Evolutionary conservation across 257 asterid species (phyloP).

Genomic region (Salvia rosmarinus): DNA sequence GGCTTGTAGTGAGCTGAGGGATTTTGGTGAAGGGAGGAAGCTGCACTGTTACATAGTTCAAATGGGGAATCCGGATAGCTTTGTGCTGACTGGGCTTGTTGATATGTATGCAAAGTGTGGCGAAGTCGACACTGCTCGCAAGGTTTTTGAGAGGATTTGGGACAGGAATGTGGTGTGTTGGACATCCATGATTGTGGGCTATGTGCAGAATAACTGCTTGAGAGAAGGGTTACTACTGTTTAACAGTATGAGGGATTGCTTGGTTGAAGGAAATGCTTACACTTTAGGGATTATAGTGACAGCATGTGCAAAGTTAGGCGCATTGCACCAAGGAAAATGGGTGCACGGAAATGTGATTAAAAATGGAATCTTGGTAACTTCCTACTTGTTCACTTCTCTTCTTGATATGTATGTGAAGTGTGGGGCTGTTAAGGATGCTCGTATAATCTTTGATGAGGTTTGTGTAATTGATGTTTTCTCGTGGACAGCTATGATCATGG

Average conservation of each 20-base stretch:
- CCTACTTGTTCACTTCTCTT: slow-evolving; percentile 50
- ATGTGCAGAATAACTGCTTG: slow-evolving; percentile 58
- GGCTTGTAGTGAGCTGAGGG: slow-evolving; percentile 60
- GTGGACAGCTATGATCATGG: slow-evolving; percentile 64
- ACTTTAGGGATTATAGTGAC: slow-evolving; percentile 56
- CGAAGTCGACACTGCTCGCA: slow-evolving; percentile 45
- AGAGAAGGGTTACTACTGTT: slow-evolving; percentile 54
- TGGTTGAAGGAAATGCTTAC: slow-evolving; percentile 53
- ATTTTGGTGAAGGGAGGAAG: slow-evolving; percentile 53
- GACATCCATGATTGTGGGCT: slow-evolving; percentile 77
- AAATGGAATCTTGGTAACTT: slow-evolving; percentile 42
- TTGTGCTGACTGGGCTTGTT: slow-evolving; percentile 65
- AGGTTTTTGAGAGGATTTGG: slow-evolving; percentile 51
- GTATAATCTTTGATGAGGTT: slow-evolving; percentile 49
- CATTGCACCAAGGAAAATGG: slow-evolving; percentile 70
- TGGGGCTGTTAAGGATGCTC: slow-evolving; percentile 54
- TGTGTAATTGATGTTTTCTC: slow-evolving; percentile 48
- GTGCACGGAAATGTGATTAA: slow-evolving; percentile 64
- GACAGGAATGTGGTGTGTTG: slow-evolving; percentile 67
- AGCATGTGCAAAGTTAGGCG: slow-evolving; percentile 58
- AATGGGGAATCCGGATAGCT: slow-evolving; percentile 56
- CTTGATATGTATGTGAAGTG: slow-evolving; percentile 66
- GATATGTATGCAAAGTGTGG: slow-evolving; percentile 78
- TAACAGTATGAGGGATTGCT: slow-evolving; percentile 63
- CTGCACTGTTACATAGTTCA: slow-evolving; percentile 56